phyloP scores from a whole-genome alignment of 2,329 filamentous ascomycete species.

The Fusarium fracticaudum region DNA sequence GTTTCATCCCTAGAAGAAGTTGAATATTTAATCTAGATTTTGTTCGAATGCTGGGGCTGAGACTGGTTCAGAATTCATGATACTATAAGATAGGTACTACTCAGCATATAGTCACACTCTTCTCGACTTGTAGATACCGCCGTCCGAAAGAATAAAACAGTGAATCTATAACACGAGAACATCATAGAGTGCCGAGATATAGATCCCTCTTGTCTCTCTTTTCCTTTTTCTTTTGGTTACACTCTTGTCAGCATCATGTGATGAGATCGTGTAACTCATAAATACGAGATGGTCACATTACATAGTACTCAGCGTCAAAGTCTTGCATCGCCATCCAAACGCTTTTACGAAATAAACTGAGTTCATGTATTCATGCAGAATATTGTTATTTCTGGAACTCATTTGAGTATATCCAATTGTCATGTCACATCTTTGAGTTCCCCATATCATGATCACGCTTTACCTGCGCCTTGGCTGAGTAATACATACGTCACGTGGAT shows the following conservation, averaged over 20 bases:
- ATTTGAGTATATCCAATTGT: neutral
- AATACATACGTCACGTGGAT: constrained; percentile 10
- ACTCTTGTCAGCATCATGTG: neutral
- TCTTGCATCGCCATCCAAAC: neutral
- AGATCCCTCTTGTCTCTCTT: neutral
- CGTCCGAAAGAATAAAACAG: neutral
- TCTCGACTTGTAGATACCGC: neutral
- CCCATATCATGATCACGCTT: neutral
- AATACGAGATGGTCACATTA: neutral
- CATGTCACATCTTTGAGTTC: neutral
- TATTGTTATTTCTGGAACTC: neutral
- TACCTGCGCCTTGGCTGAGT: neutral
- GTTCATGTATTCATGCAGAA: neutral
- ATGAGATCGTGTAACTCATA: neutral
- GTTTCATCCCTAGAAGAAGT: neutral
- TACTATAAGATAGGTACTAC: neutral
- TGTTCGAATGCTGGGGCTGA: neutral
- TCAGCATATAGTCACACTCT: neutral
- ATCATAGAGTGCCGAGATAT: neutral
- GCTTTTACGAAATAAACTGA: neutral
- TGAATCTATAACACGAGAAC: neutral
- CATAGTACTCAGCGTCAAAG: neutral
- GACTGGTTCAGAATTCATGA: neutral
- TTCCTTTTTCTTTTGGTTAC: neutral
- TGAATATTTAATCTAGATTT: neutral